A percentile compares a stretch with the other conserved stretches of the same genome.
Conservation (phyloP, 31 red algal species). For the Odonthalia washingtoniensis region DNA sequence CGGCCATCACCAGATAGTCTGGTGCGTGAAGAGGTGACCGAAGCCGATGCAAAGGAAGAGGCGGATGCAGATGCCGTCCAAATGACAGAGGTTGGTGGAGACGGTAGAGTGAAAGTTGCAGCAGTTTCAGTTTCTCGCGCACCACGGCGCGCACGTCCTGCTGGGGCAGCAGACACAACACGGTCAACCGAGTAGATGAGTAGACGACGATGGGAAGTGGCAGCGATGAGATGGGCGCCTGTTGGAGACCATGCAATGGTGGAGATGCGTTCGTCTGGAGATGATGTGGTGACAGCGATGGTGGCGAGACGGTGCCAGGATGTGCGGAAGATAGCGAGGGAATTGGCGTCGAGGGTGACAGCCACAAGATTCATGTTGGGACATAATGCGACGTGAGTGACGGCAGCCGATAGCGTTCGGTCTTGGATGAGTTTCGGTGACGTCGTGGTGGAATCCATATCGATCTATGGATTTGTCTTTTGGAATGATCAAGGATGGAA, state of each 20-base stretch:
- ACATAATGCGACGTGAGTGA: conserved; percentile 43
- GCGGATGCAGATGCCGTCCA: conserved; percentile 1
- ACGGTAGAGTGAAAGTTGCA: conserved; percentile 27
- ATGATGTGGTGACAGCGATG: conserved; percentile 39
- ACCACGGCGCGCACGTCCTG: conserved; percentile 28
- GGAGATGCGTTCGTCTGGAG: conserved; percentile 29
- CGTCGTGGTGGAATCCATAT: no score
- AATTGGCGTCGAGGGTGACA: conserved; percentile 41
- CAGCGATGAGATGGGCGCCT: conserved; percentile 44
- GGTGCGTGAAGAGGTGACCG: no score
- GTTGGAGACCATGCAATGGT: conserved; percentile 56
- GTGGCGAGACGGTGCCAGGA: conserved; percentile 59
- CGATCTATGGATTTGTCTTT: no score
- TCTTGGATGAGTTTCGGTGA: conserved; percentile 37
- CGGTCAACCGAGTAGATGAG: conserved; percentile 57
- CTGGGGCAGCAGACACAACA: conserved; percentile 7
- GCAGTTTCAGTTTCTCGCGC: conserved; percentile 31
- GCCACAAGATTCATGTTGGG: conserved; percentile 55
- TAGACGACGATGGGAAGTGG: conserved; percentile 26
- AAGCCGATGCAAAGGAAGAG: no score
- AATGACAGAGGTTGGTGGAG: background rate
- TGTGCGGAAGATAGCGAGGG: conserved; percentile 60
- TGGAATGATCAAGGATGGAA: no score
- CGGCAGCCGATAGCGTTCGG: conserved; percentile 39
- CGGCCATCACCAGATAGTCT: no score